A percentile compares a stretch with the other conserved stretches of the same genome.
Conservation (phyloP, 2,329 filamentous ascomycete genomes). For the Alternaria brassicicola region DNA sequence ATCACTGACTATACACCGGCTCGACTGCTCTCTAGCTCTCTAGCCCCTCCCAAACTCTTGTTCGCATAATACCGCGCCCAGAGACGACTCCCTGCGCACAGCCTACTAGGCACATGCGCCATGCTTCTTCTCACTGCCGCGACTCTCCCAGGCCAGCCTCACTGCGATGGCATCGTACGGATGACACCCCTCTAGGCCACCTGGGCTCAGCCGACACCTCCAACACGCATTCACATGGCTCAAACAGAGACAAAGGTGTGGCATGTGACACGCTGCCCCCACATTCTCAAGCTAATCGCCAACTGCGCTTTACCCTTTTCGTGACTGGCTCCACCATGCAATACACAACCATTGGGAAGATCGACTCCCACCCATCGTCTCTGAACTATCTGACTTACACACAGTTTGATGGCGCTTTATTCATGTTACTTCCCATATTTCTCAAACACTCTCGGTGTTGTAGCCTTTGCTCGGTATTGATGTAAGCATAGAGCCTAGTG, state of each 20-base stretch:
- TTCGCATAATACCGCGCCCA: background rate
- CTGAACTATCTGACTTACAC: background rate
- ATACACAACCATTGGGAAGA: background rate
- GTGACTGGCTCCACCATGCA: slow-evolving; percentile 9
- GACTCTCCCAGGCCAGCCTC: background rate
- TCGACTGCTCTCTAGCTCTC: background rate
- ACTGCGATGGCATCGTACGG: slow-evolving; percentile 19
- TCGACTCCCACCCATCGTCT: background rate
- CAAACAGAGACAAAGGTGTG: slow-evolving; percentile 23
- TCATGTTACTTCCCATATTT: background rate
- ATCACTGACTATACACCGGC: background rate
- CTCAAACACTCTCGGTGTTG: background rate
- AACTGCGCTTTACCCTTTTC: slow-evolving; percentile 12
- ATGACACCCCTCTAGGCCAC: slow-evolving; percentile 29
- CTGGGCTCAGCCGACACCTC: slow-evolving; percentile 19
- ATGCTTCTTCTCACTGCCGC: background rate
- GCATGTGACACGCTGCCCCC: slow-evolving; percentile 31
- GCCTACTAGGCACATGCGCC: background rate
- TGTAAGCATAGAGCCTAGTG: background rate
- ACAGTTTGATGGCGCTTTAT: background rate
- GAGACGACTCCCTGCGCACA: background rate
- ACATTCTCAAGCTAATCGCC: slow-evolving; percentile 21
- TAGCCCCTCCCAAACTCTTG: background rate
- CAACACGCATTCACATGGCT: slow-evolving; percentile 19
- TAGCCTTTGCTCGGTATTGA: background rate